Conservation (phyloP, 495 filamentous ascomycete genomes). For the Cercophora samala region DNA sequence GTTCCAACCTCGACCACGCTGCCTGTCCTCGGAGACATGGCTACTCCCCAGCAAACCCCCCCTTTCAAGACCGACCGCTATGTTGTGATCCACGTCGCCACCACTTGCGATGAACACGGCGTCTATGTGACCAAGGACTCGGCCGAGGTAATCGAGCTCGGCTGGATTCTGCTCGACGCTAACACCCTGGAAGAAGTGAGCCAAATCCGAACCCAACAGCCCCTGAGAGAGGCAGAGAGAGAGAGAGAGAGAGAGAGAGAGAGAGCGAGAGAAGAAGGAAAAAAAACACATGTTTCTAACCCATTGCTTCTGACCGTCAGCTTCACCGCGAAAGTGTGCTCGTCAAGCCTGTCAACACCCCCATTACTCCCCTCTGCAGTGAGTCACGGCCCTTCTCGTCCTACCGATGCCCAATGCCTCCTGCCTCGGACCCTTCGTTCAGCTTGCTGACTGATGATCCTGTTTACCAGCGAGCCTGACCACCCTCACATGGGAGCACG, state of each 20-base stretch:
- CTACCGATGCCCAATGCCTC: conserved; percentile 20
- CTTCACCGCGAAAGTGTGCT: conserved; percentile 91
- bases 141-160: conserved; percentile 97
- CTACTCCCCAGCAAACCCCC: conserved; percentile 41
- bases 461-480: conserved; percentile 78
- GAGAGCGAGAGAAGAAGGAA: too few relatives aligned
- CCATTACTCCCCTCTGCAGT: conserved; percentile 98
- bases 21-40: conserved; percentile 33
- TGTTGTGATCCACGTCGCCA: conserved; percentile 96
- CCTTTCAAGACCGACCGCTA: conserved; percentile 80
- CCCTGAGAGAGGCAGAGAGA: too few relatives aligned
- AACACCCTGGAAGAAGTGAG: conserved; percentile 87
- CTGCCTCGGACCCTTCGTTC: not conserved
- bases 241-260: too few relatives aligned
- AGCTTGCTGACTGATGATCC: conserved; percentile 28
- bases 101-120: conserved; percentile 97
- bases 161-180: conserved; percentile 93
- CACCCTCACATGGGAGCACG: conserved; percentile 97
- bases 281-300: conserved; percentile 21
- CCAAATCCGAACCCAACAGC: conserved; percentile 13
- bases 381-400: conserved; percentile 47
- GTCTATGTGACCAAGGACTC: conserved; percentile 99
- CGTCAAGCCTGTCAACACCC: conserved; percentile 96
- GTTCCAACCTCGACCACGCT: conserved; percentile 8
- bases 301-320: conserved; percentile 46